These are phyloP conservation scores for Clonostachys sp. DNA, from an alignment of 2,329 filamentous ascomycete genomes.

Conservation along the genomic window DNA sequence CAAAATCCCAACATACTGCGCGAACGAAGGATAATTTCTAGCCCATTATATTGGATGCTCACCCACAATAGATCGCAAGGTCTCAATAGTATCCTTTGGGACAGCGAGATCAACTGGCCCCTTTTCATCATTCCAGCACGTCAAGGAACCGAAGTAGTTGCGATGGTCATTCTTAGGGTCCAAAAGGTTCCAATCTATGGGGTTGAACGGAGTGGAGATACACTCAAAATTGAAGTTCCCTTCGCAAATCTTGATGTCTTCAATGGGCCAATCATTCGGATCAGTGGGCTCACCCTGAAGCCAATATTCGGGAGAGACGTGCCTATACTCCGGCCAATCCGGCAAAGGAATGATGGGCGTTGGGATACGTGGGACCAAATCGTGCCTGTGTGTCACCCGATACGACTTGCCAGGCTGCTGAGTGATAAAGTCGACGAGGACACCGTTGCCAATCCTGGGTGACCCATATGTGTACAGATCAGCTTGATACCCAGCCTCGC, in stretches of 20 bases:
- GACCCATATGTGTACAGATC: slow-evolving; percentile 65
- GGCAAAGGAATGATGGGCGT: slow-evolving; percentile 18
- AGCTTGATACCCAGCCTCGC: slow-evolving; percentile 32
- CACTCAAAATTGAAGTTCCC: slow-evolving; percentile 41
- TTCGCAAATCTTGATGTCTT: slow-evolving; percentile 38
- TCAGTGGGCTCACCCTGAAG: slow-evolving; percentile 27
- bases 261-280: slow-evolving; percentile 24
- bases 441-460: slow-evolving; percentile 60
- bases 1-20: no score
- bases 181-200: neutral
- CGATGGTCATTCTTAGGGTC: neutral
- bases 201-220: slow-evolving; percentile 27
- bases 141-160: neutral
- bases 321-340: slow-evolving; percentile 53
- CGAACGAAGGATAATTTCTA: no score
- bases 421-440: slow-evolving; percentile 48
- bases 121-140: neutral
- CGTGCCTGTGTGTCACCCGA: slow-evolving; percentile 62
- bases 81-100: no score
- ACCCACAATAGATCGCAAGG: no score
- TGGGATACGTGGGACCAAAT: slow-evolving; percentile 65
- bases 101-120: no score
- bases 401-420: slow-evolving; percentile 46
- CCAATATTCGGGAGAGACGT: slow-evolving; percentile 69
- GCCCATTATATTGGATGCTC: no score